Percentiles rank a stretch among this genome's conserved stretches.
Evolutionary conservation across 1,284 basidiomycete species (phyloP).

Genomic region (Prillingera fragicola): DNA sequence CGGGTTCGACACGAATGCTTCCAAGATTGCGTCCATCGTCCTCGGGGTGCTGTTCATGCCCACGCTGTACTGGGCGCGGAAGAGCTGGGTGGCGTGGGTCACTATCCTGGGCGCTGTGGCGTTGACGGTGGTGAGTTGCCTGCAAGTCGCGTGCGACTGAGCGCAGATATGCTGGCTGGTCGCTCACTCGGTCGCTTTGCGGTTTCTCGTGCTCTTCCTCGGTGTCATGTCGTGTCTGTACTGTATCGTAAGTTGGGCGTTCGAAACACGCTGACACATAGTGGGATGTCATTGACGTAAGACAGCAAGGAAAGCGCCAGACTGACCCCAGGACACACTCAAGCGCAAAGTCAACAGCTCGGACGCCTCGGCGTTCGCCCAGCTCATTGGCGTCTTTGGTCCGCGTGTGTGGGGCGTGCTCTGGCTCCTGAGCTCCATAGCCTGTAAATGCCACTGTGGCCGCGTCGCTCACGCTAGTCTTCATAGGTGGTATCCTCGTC

Average conservation of each 20-base stretch:
- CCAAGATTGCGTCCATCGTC: slow-evolving; percentile 78
- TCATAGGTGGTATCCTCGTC: slow-evolving; percentile 72
- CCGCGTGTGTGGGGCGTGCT: slow-evolving; percentile 60
- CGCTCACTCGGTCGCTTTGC: slow-evolving; percentile 55
- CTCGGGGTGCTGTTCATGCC: slow-evolving; percentile 79
- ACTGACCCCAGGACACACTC: slow-evolving; percentile 61
- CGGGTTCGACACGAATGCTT: slow-evolving; percentile 85
- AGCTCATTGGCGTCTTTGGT: slow-evolving; percentile 64
- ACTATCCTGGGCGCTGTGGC: slow-evolving; percentile 44
- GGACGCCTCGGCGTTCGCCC: slow-evolving; percentile 84
- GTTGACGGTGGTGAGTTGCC: slow-evolving; percentile 34
- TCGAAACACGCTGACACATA: slow-evolving; percentile 42
- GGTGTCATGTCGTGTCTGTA: slow-evolving; percentile 94
- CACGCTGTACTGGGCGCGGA: slow-evolving; percentile 80
- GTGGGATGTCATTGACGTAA: slow-evolving; percentile 76
- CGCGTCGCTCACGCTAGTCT: slow-evolving; percentile 50
- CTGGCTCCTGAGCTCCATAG: slow-evolving; percentile 76
- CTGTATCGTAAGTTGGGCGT: slow-evolving; percentile 36
- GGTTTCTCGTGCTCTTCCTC: slow-evolving; percentile 75
- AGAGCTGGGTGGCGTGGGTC: slow-evolving; percentile 58
- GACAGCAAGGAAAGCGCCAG: background rate
- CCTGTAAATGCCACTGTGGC: slow-evolving; percentile 49
- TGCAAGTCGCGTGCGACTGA: background rate
- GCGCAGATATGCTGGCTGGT: slow-evolving; percentile 73
- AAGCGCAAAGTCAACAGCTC: slow-evolving; percentile 83